Percentiles rank a stretch among this genome's conserved stretches.
These are phyloP conservation scores for Clarireedia monteithiana DNA, from an alignment of 2,329 filamentous ascomycete genomes.

Conservation along the genomic window DNA sequence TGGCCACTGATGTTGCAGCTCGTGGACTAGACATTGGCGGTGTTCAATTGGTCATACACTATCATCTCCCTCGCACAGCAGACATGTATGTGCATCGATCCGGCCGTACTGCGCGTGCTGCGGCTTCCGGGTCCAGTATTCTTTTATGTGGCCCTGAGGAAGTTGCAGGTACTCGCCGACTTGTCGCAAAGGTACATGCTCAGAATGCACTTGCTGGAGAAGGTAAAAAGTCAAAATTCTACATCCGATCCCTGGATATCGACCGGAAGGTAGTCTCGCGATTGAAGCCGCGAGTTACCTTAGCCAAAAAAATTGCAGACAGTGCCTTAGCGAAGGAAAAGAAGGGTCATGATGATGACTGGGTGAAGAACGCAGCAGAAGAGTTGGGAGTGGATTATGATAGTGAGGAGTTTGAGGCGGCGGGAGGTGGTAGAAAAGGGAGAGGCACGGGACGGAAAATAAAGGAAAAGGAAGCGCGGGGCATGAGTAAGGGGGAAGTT, in stretches of 20 bases:
- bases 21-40: constrained; percentile 88
- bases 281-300: constrained; percentile 66
- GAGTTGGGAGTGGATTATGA: constrained; percentile 94
- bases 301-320: constrained; percentile 86
- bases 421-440: constrained; percentile 51
- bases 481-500: constrained; percentile 66
- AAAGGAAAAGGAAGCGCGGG: constrained; percentile 64
- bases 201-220: constrained; percentile 35
- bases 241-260: constrained; percentile 74
- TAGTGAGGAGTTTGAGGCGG: constrained; percentile 70
- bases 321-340: constrained; percentile 80
- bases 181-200: constrained; percentile 83
- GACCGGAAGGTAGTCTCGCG: constrained; percentile 71
- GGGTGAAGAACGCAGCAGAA: constrained; percentile 77
- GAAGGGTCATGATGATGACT: constrained; percentile 72
- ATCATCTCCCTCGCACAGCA: constrained; percentile 85
- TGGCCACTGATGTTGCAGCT: constrained; percentile 90
- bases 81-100: constrained; percentile 95
- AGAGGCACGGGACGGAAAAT: constrained; percentile 66
- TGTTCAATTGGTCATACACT: constrained; percentile 87
- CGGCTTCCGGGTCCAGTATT: constrained; percentile 70
- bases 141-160: constrained; percentile 89
- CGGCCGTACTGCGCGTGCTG: constrained; percentile 83
- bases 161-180: constrained; percentile 71
- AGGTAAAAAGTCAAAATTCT: constrained; percentile 46